These are phyloP conservation scores for Proliferodiscus dingleyae DNA, from an alignment of 2,329 filamentous ascomycete species.

Conservation along the genomic window DNA sequence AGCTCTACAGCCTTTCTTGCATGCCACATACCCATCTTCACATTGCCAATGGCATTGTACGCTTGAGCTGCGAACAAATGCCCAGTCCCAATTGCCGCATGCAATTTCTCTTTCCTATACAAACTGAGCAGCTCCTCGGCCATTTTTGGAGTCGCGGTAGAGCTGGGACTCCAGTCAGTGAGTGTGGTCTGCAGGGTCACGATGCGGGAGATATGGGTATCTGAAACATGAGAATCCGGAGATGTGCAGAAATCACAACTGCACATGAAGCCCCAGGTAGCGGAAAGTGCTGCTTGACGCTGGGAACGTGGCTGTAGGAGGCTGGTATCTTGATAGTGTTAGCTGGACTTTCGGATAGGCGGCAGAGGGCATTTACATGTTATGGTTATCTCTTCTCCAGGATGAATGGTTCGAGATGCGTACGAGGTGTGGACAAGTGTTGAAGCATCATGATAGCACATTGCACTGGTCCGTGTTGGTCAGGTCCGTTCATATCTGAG, in stretches of 20 bases:
- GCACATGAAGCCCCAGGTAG: constrained; percentile 38
- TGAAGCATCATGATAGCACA: constrained; percentile 35
- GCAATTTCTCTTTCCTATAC: constrained; percentile 33
- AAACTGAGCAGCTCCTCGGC: constrained; percentile 36
- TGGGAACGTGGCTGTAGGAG: constrained; percentile 31
- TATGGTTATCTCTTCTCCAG: constrained; percentile 39
- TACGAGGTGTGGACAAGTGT: constrained; percentile 35
- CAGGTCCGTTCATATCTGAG: background rate
- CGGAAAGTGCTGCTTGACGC: constrained; percentile 29
- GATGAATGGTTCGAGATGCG: constrained; percentile 34
- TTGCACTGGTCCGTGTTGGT: constrained; percentile 19
- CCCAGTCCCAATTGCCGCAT: constrained; percentile 31
- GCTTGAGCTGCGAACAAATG: constrained; percentile 38
- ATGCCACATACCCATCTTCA: constrained; percentile 30
- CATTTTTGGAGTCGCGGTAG: constrained; percentile 30
- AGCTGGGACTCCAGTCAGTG: constrained; percentile 25
- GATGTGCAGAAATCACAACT: constrained; percentile 34
- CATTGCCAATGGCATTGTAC: constrained; percentile 35
- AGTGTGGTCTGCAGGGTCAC: constrained; percentile 24
- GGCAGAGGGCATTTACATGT: constrained; percentile 28
- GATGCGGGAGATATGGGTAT: constrained; percentile 33
- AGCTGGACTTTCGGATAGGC: background rate
- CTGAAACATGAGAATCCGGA: constrained; percentile 30
- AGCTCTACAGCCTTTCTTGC: constrained; percentile 30
- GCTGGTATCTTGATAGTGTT: constrained; percentile 21